phyloP scores from a whole-genome alignment of 208 protist genomes.

The Crithidia sp. region DNA sequence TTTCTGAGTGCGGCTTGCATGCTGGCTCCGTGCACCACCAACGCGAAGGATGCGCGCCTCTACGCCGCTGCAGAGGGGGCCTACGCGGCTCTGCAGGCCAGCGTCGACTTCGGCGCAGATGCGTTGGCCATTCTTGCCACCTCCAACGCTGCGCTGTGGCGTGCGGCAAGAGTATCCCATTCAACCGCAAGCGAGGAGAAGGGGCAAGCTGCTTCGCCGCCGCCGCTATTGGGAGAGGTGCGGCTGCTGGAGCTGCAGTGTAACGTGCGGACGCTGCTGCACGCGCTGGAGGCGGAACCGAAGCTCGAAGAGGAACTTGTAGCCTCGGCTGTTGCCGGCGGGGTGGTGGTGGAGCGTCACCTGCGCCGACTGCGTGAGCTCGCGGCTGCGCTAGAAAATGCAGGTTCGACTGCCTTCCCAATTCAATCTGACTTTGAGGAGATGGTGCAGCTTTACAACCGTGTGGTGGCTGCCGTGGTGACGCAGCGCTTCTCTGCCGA shows the following conservation, averaged over 20 bases:
- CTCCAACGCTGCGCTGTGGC: slow-evolving; percentile 28
- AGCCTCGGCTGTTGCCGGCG: slow-evolving; percentile 12
- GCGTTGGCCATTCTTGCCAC: slow-evolving; percentile 16
- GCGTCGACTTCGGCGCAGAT: slow-evolving; percentile 31
- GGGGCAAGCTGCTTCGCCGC: no score
- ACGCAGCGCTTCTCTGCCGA: slow-evolving; percentile 21
- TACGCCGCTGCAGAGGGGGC: slow-evolving; percentile 8
- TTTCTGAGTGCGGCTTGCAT: not conserved
- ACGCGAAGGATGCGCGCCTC: not conserved
- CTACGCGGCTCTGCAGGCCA: slow-evolving; percentile 22
- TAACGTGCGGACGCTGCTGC: slow-evolving; percentile 24
- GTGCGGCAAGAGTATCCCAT: not conserved
- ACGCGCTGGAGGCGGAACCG: slow-evolving; percentile 9
- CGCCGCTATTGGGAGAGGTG: not conserved
- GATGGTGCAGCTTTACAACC: slow-evolving; percentile 37
- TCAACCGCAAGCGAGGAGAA: no score
- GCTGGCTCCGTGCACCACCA: not conserved
- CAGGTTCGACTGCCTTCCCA: no score
- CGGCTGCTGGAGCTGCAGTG: slow-evolving; percentile 12
- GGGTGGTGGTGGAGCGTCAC: slow-evolving; percentile 26
- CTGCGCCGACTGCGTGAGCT: slow-evolving; percentile 23
- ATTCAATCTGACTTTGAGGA: not conserved
- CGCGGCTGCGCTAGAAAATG: slow-evolving; percentile 1
- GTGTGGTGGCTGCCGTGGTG: slow-evolving; percentile 38
- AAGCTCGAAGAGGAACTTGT: slow-evolving; percentile 15